These are phyloP conservation scores for Aureobasidium mangrovei DNA, from an alignment of 2,329 filamentous ascomycete genomes.

Conservation along the genomic window DNA sequence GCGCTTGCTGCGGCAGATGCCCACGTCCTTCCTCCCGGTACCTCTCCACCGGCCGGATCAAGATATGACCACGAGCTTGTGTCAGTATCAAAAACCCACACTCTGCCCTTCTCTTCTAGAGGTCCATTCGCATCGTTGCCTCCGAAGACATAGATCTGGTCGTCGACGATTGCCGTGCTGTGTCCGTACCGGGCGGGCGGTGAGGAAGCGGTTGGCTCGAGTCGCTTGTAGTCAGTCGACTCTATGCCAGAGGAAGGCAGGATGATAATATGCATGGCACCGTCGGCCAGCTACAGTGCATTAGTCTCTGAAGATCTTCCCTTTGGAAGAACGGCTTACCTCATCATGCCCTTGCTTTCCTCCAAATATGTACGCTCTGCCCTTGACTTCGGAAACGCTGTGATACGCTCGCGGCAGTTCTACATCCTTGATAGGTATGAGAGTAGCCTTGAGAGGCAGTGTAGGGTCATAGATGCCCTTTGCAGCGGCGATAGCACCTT, in stretches of 20 bases:
- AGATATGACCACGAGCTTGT: conserved; percentile 34
- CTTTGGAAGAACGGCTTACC: background rate
- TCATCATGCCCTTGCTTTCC: conserved; percentile 25
- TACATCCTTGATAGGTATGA: conserved; percentile 39
- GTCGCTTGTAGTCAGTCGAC: conserved; percentile 33
- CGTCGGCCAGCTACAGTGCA: conserved; percentile 30
- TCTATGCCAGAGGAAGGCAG: conserved; percentile 38
- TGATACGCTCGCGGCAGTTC: conserved; percentile 42
- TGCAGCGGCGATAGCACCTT: conserved; percentile 38
- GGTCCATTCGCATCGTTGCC: conserved; percentile 23
- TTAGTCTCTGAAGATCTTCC: background rate
- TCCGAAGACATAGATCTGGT: conserved; percentile 38
- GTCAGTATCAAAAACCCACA: conserved; percentile 39
- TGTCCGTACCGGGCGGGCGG: conserved; percentile 35
- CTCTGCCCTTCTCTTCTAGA: conserved; percentile 28
- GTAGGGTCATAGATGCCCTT: conserved; percentile 42
- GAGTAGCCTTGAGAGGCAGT: conserved; percentile 42
- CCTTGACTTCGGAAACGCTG: conserved; percentile 44
- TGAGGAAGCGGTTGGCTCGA: conserved; percentile 28
- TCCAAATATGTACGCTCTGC: conserved; percentile 49
- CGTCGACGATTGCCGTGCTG: conserved; percentile 34
- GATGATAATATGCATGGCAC: conserved; percentile 45
- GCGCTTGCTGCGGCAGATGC: conserved; percentile 33
- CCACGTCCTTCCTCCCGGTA: conserved; percentile 23
- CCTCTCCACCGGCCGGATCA: conserved; percentile 25